Conservation (phyloP, 306 rosid species). For the Fragaria iinumae region DNA sequence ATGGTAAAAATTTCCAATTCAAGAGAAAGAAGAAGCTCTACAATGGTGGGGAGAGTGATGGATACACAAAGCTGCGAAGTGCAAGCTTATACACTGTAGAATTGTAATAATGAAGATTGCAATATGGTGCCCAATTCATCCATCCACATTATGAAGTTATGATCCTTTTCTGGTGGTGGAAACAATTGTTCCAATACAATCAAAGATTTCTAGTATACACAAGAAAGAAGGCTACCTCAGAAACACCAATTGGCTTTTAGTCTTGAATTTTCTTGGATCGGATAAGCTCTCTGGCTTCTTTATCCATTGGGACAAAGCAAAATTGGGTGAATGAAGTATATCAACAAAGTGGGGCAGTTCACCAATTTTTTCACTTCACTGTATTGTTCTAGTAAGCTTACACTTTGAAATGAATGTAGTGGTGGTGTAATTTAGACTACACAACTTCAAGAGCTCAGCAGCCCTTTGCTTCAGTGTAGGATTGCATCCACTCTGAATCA, state of each 20-base stretch:
- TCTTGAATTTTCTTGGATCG: conserved; percentile 11
- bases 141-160: conserved; percentile 28
- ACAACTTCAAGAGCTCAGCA: conserved; percentile 67
- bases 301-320: conserved; percentile 10
- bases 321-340: conserved; percentile 16
- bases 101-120: background rate
- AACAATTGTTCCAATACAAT: conserved; percentile 19
- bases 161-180: conserved; percentile 28
- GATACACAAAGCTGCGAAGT: background rate
- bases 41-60: background rate
- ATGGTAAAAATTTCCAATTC: background rate
- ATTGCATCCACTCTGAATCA: conserved; percentile 83
- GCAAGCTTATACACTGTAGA: conserved; percentile 14
- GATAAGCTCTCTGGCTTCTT: conserved; percentile 21
- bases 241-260: conserved; percentile 25
- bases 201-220: conserved; percentile 25
- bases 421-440: conserved; percentile 68
- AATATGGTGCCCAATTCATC: conserved; percentile 3
- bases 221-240: conserved; percentile 25
- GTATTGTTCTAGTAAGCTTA: conserved; percentile 79
- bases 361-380: conserved; percentile 34
- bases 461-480: conserved; percentile 64
- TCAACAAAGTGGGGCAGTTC: conserved; percentile 30
- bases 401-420: conserved; percentile 72
- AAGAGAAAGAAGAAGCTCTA: background rate